Evolutionary conservation across 2,329 filamentous ascomycete species (phyloP).

Genomic region (Colletotrichum chlorophyti): DNA sequence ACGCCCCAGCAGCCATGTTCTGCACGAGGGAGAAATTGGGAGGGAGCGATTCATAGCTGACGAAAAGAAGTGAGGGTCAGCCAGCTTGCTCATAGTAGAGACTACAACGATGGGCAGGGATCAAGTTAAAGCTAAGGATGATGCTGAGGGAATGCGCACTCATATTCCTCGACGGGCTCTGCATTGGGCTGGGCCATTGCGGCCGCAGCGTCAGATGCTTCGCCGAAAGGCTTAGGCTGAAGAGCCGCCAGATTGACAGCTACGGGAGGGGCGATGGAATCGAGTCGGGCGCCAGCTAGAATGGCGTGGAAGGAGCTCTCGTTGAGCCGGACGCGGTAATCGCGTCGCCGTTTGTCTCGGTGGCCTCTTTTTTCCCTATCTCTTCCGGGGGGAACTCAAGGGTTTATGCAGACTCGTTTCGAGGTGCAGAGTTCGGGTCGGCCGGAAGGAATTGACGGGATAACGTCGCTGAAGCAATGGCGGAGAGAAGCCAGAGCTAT

Average conservation of each 20-base stretch:
- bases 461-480: not conserved
- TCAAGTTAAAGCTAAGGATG: not conserved
- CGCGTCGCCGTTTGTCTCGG: conserved; percentile 5
- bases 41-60: conserved; percentile 88
- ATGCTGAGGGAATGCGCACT: conserved; percentile 53
- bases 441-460: not conserved
- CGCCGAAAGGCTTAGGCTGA: conserved; percentile 66
- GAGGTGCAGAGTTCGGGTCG: not conserved
- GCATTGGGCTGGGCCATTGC: conserved; percentile 73
- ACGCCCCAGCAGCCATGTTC: conserved; percentile 96
- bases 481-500: not conserved
- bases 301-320: conserved; percentile 11
- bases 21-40: conserved; percentile 92
- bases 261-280: conserved; percentile 29
- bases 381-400: not conserved
- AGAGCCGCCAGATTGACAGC: conserved; percentile 68
- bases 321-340: conserved; percentile 6
- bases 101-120: too few species aligned
- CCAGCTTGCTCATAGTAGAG: not conserved
- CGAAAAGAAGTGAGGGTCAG: conserved; percentile 27
- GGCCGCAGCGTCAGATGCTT: conserved; percentile 71
- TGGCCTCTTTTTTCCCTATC: not conserved
- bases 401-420: conserved; percentile 1
- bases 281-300: conserved; percentile 8
- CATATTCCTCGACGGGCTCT: conserved; percentile 70